Evolutionary conservation across 228 moss, liverwort and hornwort species (phyloP).

Genomic region (Sphagnum magellanicum): DNA sequence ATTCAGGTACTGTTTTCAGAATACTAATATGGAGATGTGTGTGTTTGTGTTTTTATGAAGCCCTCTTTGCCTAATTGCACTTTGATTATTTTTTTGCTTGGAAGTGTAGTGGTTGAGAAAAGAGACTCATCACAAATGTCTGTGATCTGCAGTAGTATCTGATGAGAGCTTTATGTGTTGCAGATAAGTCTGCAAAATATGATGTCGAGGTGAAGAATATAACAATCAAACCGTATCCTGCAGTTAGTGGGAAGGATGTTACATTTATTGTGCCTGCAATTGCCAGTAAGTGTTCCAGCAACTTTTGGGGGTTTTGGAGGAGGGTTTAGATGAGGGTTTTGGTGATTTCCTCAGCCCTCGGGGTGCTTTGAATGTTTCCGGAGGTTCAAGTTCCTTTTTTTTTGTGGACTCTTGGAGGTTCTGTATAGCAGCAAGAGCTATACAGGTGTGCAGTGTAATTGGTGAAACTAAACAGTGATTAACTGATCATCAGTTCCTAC

Average conservation of each 20-base stretch:
- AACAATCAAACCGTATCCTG: slow-evolving; percentile 46
- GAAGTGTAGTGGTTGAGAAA: no score
- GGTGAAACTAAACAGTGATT: no score
- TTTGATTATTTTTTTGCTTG: no score
- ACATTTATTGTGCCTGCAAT: slow-evolving; percentile 50
- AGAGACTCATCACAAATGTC: no score
- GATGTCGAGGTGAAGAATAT: slow-evolving; percentile 42
- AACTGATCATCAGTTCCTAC: no score
- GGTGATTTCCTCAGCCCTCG: background rate
- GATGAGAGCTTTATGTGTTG: slow-evolving; percentile 3
- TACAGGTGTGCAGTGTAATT: background rate
- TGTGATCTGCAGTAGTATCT: no score
- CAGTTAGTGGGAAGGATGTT: slow-evolving; percentile 49
- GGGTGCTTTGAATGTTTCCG: background rate
- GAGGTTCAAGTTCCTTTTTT: background rate
- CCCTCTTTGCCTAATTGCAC: no score
- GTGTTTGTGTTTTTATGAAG: no score
- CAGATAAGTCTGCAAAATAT: slow-evolving; percentile 44
- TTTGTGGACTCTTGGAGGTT: background rate
- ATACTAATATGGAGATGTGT: no score
- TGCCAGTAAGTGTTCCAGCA: slow-evolving; percentile 22
- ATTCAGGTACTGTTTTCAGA: no score
- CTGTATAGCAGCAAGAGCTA: background rate
- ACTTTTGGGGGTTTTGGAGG: background rate
- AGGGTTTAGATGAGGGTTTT: background rate